A percentile compares a stretch with the other conserved stretches of the same genome.
Conservation (phyloP, 257 asterid species). For the Rauvolfia tetraphylla region DNA sequence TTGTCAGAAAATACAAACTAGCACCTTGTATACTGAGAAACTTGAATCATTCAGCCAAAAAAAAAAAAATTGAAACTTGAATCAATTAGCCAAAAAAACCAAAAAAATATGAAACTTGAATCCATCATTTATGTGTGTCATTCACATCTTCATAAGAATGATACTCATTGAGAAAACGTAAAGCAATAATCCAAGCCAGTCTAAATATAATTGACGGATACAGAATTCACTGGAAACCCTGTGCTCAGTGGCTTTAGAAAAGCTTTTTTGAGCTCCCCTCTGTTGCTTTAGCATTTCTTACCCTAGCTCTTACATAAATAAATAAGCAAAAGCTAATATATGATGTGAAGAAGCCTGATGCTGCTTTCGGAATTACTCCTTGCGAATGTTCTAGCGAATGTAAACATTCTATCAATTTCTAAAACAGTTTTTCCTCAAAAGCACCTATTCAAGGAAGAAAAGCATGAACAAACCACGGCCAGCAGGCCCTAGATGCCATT, state of each 20-base stretch:
- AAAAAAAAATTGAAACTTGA: no score
- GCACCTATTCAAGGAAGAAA: neutral
- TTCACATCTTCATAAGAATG: neutral
- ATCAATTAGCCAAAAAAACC: no score
- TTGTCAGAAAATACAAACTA: conserved; percentile 15
- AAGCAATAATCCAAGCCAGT: neutral
- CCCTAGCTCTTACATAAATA: neutral
- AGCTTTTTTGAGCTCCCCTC: neutral
- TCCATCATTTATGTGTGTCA: neutral
- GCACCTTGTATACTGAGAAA: conserved; percentile 13
- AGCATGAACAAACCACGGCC: neutral
- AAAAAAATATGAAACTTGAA: conserved; percentile 2
- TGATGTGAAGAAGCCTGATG: neutral
- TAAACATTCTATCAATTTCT: neutral
- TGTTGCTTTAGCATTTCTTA: neutral
- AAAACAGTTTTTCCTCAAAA: neutral
- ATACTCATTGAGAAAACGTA: neutral
- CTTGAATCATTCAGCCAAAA: no score
- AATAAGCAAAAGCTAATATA: neutral
- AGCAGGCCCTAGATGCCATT: neutral
- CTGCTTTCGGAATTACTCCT: neutral
- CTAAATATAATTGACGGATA: neutral
- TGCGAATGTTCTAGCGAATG: neutral
- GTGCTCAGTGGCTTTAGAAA: neutral
- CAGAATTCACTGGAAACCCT: neutral